Evolutionary conservation across 495 filamentous ascomycete genomes (phyloP), one percentile per base, ranked within the genome.

Genomic region (Trichoderma reesei): DNA sequence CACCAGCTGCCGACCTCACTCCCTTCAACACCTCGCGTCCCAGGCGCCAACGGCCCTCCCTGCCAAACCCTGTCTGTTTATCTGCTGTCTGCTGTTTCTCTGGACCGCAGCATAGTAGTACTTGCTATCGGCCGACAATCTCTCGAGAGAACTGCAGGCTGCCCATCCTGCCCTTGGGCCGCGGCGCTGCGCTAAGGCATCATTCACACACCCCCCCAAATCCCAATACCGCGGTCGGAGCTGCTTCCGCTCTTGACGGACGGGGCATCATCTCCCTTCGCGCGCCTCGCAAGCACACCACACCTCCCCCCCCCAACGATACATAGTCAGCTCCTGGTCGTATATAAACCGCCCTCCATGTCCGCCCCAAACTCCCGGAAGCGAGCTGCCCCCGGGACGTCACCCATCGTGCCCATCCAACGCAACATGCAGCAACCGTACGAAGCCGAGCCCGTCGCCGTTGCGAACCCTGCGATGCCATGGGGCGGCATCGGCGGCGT

Each of bases 311-410:
- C 51, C 33, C 26, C 51, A 10, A 56, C 51, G 26, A 26, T 26
- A 26, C 26, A 26, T 20, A 10, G 51, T 10, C 10, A 36, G 20
- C 26, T 13, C 48, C 18, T 6, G 18, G 26, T 34, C 51, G 51
- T 56, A 73, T 75, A 72, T 71, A 72, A 63, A 67, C 67, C 48
- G 62, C 74, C 71, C 48, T 63, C 74, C 71, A 79, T 80, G 77
- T 74, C 81, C 72, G 71, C 74, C 59, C 75, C 80, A 36, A 84
- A 83, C 65, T 69, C 83, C 60, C 82, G 88, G 75, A 93, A 93
- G 76, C 81, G 90, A 73, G 80, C 89, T 65, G 88, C 89, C 38
- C 86, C 90, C 54, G 90, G 89, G 68, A 74, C 87, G 44, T 79
- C 82, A 2, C 86, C 88, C 6, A 78, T 81, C 59, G 72, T 79